phyloP scores from a whole-genome alignment of 164 flowering plant genomes.

The Sextonia rubra region DNA sequence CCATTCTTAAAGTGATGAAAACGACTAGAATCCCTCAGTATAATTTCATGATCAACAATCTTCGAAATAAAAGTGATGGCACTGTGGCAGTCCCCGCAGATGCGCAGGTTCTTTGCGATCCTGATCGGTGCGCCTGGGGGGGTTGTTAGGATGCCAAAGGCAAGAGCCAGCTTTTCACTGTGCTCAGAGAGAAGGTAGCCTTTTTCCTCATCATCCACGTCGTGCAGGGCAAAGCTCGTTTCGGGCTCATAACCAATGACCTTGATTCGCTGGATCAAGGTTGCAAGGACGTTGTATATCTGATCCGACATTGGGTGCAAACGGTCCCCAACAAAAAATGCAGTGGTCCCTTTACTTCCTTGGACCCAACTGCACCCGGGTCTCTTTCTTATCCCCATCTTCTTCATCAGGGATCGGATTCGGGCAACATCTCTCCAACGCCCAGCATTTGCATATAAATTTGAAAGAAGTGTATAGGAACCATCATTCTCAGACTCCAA shows the following conservation, averaged over 20 bases:
- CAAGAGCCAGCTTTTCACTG: conserved; percentile 88
- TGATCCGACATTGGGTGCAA: conserved; percentile 54
- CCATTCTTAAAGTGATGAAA: conserved; percentile 84
- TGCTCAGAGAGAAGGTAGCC: conserved; percentile 58
- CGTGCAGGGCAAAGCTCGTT: conserved; percentile 71
- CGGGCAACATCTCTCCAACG: conserved; percentile 85
- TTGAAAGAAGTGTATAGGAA: conserved; percentile 66
- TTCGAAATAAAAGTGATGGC: conserved; percentile 59
- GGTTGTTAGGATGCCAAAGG: conserved; percentile 59
- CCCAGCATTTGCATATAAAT: conserved; percentile 74
- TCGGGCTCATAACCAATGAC: conserved; percentile 68
- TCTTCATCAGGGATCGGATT: conserved; percentile 59
- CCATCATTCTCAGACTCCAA: conserved; percentile 58
- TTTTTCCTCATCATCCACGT: conserved; percentile 89
- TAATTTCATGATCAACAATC: conserved; percentile 61
- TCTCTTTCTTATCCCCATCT: conserved; percentile 63
- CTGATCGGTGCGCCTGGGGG: conserved; percentile 58
- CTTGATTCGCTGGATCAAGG: conserved; percentile 47
- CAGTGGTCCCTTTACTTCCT: conserved; percentile 52
- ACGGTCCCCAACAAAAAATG: conserved; percentile 73
- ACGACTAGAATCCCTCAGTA: conserved; percentile 72
- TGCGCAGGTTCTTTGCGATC: conserved; percentile 73
- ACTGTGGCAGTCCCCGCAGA: conserved; percentile 80
- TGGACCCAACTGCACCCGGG: conserved; percentile 89
- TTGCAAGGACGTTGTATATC: conserved; percentile 47